Evolutionary conservation across 768 basidiomycete species (phyloP).

Genomic region (Kockovaella imperatae): DNA sequence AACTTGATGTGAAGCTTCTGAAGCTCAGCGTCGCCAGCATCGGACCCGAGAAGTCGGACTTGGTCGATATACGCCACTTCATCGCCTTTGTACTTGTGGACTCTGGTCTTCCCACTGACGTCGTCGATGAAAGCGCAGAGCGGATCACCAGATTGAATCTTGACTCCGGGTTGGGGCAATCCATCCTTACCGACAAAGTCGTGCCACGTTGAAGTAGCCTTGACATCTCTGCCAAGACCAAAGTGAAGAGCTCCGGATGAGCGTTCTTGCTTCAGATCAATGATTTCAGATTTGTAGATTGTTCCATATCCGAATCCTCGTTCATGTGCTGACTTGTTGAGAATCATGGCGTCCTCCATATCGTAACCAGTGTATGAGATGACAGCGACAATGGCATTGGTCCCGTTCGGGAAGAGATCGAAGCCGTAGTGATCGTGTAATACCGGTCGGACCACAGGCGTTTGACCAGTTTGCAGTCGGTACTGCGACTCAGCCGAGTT

Average conservation of each 20-base stretch:
- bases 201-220: slow-evolving; percentile 46
- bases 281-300: slow-evolving; percentile 85
- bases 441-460: slow-evolving; percentile 82
- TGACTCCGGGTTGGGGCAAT: slow-evolving; percentile 66
- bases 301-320: slow-evolving; percentile 95
- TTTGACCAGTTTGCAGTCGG: slow-evolving; percentile 88
- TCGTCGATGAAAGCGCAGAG: slow-evolving; percentile 85
- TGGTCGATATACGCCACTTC: slow-evolving; percentile 82
- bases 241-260: slow-evolving; percentile 83
- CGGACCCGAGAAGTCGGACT: slow-evolving; percentile 83
- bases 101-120: slow-evolving; percentile 67
- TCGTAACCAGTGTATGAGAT: slow-evolving; percentile 99
- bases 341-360: slow-evolving; percentile 99
- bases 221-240: slow-evolving; percentile 68
- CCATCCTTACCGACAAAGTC: slow-evolving; percentile 72
- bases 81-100: slow-evolving; percentile 94
- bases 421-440: slow-evolving; percentile 92
- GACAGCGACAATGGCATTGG: slow-evolving; percentile 97
- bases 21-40: slow-evolving; percentile 75
- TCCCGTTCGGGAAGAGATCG: slow-evolving; percentile 97
- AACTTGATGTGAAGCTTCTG: slow-evolving; percentile 91
- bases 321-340: slow-evolving; percentile 98
- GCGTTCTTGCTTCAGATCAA: slow-evolving; percentile 80
- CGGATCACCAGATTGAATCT: slow-evolving; percentile 64
- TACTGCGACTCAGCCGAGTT: slow-evolving; percentile 47